Evolutionary conservation across 176 grass and related monocot species (phyloP).

Genomic region (Juncus inflexus): DNA sequence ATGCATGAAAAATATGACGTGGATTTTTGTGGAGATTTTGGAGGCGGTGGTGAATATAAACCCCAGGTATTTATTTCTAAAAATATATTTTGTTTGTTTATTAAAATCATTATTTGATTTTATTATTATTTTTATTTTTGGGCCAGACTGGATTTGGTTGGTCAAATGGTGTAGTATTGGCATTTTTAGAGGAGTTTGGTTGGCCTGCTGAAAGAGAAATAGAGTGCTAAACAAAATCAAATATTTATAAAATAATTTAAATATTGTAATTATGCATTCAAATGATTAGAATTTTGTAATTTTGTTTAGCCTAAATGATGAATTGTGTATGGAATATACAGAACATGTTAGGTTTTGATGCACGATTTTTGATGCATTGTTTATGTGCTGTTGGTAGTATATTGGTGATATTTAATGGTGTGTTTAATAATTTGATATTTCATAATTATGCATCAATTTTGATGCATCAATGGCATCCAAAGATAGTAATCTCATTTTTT

Average conservation of each 20-base stretch:
- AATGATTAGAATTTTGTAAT: not conserved
- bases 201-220: slow-evolving; percentile 66
- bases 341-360: too few relatives aligned
- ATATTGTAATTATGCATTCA: not conserved
- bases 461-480: too few relatives aligned
- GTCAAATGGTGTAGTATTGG: slow-evolving; percentile 83
- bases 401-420: too few relatives aligned
- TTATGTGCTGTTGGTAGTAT: too few relatives aligned
- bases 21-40: slow-evolving; percentile 53
- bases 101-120: too few relatives aligned
- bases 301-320: too few relatives aligned
- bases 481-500: too few relatives aligned
- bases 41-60: slow-evolving; percentile 78
- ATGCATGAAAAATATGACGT: slow-evolving; percentile 97
- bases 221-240: slow-evolving; percentile 25
- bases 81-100: not conserved
- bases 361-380: too few relatives aligned
- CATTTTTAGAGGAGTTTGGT: slow-evolving; percentile 89
- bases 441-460: too few relatives aligned
- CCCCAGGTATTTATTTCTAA: slow-evolving; percentile 55
- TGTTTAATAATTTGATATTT: too few relatives aligned
- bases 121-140: slow-evolving; percentile 4
- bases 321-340: too few relatives aligned
- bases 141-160: slow-evolving; percentile 96
- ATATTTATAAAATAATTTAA: not conserved